Conservation (phyloP, 2,329 filamentous ascomycete species). For the Fusarium oligoseptatum region DNA sequence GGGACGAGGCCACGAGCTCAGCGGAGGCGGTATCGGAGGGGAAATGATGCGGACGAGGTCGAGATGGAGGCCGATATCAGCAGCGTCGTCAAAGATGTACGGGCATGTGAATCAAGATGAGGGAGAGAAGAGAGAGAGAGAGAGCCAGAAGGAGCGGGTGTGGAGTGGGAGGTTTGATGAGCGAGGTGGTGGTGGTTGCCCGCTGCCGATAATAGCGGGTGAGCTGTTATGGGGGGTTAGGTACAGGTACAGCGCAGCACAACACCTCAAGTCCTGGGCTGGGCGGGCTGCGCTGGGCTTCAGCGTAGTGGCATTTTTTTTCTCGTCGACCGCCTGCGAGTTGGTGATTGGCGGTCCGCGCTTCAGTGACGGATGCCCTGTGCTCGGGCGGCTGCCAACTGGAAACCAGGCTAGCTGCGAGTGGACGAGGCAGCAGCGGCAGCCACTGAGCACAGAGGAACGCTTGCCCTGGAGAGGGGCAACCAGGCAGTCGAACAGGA, state of each 20-base stretch:
- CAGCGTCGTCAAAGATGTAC: constrained; percentile 28
- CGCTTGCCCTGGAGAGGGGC: constrained; percentile 17
- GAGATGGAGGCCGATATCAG: constrained; percentile 38
- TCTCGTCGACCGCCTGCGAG: not conserved
- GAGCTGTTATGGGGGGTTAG: constrained; percentile 13
- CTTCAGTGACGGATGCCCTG: constrained; percentile 27
- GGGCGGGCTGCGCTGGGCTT: not conserved
- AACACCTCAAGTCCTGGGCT: not conserved
- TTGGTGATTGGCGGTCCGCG: not conserved
- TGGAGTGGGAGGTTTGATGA: constrained; percentile 41
- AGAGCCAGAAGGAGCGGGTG: constrained; percentile 8
- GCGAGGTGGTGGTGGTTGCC: constrained; percentile 12
- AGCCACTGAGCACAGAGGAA: constrained; percentile 8
- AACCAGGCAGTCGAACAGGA: constrained; percentile 5
- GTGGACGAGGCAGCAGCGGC: not conserved
- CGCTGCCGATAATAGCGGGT: constrained; percentile 14
- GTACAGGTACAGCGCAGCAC: not conserved
- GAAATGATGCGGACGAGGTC: constrained; percentile 29
- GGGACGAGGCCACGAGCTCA: constrained; percentile 22
- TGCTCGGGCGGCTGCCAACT: constrained; percentile 16
- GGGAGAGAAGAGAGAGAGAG: constrained; percentile 37
- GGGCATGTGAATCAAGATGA: constrained; percentile 47
- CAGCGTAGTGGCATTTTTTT: not conserved
- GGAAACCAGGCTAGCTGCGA: constrained; percentile 4
- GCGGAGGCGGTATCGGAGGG: constrained; percentile 29